phyloP scores from a whole-genome alignment of 129 eudicot species.

The Cynara cardunculus region DNA sequence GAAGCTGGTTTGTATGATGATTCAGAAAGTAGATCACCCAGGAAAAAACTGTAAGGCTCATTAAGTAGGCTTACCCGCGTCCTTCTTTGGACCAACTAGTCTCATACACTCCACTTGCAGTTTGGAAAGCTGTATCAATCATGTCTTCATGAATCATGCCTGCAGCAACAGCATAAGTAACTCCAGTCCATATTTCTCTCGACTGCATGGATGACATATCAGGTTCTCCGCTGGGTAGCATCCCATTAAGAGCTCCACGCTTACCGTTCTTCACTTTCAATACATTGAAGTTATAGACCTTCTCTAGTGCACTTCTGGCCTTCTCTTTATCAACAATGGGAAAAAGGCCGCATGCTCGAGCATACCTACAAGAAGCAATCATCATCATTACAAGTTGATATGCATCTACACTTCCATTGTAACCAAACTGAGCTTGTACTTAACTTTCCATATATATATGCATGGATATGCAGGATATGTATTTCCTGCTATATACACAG shows the following conservation, averaged over 20 bases:
- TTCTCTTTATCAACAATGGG: slow-evolving; percentile 88
- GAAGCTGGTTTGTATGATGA: background rate
- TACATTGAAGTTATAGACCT: slow-evolving; percentile 71
- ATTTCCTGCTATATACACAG: background rate
- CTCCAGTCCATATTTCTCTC: slow-evolving; percentile 95
- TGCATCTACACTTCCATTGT: background rate
- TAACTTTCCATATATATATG: background rate
- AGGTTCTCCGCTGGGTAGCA: slow-evolving; percentile 84
- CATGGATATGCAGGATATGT: background rate
- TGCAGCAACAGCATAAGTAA: slow-evolving; percentile 91
- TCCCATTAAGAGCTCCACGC: slow-evolving; percentile 86
- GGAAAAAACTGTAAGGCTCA: background rate
- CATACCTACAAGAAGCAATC: slow-evolving; percentile 55
- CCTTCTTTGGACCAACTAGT: slow-evolving; percentile 85
- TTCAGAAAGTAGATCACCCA: too few relatives aligned
- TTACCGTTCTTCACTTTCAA: slow-evolving; percentile 68
- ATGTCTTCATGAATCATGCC: slow-evolving; percentile 89
- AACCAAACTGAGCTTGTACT: background rate
- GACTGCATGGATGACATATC: slow-evolving; percentile 82
- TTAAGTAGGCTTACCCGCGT: slow-evolving; percentile 54
- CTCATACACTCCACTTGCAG: slow-evolving; percentile 75
- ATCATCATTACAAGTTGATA: background rate
- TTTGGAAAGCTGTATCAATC: slow-evolving; percentile 73
- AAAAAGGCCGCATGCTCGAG: slow-evolving; percentile 85
- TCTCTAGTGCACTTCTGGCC: slow-evolving; percentile 69